phyloP scores from a whole-genome alignment of 2,329 filamentous ascomycete genomes.

The Hypomyces rosellus region DNA sequence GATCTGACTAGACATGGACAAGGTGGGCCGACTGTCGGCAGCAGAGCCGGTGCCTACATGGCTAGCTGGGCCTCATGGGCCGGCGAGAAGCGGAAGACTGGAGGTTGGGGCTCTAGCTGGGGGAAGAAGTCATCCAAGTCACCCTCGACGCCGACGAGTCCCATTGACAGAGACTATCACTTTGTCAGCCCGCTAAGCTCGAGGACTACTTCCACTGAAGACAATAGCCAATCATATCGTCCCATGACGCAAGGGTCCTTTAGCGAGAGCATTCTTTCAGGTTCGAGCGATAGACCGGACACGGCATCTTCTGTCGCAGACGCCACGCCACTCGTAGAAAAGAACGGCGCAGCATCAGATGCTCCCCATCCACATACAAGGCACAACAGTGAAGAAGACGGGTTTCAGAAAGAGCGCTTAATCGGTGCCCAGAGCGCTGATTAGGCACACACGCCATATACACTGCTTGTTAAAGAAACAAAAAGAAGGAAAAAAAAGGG shows the following conservation, averaged over 20 bases:
- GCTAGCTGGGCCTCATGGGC: conserved; percentile 66
- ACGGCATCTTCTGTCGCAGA: conserved; percentile 14
- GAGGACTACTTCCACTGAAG: conserved; percentile 22
- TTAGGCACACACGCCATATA: background rate
- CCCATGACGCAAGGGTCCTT: conserved; percentile 37
- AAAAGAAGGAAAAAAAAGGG: background rate
- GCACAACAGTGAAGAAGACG: conserved; percentile 1
- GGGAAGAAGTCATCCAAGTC: conserved; percentile 28
- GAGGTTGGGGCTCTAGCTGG: conserved; percentile 39
- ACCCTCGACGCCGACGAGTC: conserved; percentile 28
- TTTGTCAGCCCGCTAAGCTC: conserved; percentile 27
- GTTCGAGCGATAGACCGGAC: conserved; percentile 23
- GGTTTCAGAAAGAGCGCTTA: conserved; percentile 6
- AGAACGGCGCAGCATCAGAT: background rate
- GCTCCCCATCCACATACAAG: background rate
- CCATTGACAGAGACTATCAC: conserved; percentile 34
- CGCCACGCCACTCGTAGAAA: conserved; percentile 1
- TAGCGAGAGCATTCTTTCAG: conserved; percentile 40
- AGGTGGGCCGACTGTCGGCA: conserved; percentile 42
- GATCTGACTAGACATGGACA: conserved; percentile 38
- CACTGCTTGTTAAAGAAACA: too few relatives aligned
- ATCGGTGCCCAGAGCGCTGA: conserved; percentile 3
- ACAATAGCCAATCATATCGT: conserved; percentile 12
- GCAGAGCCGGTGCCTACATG: conserved; percentile 57
- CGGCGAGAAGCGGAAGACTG: conserved; percentile 64